These are phyloP conservation scores for Austroboletus sp. DNA, from an alignment of 1,284 basidiomycete genomes.

Conservation along the genomic window DNA sequence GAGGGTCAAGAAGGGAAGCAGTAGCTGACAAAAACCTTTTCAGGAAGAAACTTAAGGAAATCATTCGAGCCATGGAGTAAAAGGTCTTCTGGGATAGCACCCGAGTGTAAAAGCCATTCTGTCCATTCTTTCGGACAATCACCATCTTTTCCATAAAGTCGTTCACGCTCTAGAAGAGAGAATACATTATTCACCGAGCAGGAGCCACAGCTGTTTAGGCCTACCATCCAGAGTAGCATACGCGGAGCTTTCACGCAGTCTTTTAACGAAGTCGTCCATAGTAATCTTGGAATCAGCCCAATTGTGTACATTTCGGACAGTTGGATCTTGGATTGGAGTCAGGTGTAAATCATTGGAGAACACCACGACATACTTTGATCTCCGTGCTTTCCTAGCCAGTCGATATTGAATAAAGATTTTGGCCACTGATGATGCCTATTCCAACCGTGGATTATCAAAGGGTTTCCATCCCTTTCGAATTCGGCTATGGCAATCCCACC, in stretches of 20 bases:
- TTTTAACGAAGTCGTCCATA: conserved; percentile 42
- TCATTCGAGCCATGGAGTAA: conserved; percentile 48
- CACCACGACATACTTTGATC: conserved; percentile 31
- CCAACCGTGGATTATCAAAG: conserved; percentile 56
- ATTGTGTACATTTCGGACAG: conserved; percentile 50
- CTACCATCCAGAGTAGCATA: conserved; percentile 39
- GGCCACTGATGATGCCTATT: conserved; percentile 52
- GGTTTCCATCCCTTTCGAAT: conserved; percentile 48
- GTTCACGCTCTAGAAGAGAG: conserved; percentile 43
- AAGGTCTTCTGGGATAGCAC: conserved; percentile 45
- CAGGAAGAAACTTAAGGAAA: conserved; percentile 48
- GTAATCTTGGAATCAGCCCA: conserved; percentile 42
- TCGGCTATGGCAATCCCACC: conserved; percentile 34
- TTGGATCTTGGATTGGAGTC: conserved; percentile 37
- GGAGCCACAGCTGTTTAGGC: background rate
- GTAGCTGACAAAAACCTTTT: conserved; percentile 33
- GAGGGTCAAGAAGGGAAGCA: conserved; percentile 4
- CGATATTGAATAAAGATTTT: conserved; percentile 44
- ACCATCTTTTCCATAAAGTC: conserved; percentile 68
- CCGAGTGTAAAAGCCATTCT: conserved; percentile 45
- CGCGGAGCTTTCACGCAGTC: conserved; percentile 32
- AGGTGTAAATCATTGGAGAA: background rate
- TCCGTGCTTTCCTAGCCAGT: conserved; percentile 43
- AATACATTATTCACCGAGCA: background rate
- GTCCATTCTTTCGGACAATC: conserved; percentile 59